A percentile compares a stretch with the other conserved stretches of the same genome.
These are phyloP conservation scores for Epichloe glyceriae DNA, from an alignment of 2,329 filamentous ascomycete species.

Conservation along the genomic window DNA sequence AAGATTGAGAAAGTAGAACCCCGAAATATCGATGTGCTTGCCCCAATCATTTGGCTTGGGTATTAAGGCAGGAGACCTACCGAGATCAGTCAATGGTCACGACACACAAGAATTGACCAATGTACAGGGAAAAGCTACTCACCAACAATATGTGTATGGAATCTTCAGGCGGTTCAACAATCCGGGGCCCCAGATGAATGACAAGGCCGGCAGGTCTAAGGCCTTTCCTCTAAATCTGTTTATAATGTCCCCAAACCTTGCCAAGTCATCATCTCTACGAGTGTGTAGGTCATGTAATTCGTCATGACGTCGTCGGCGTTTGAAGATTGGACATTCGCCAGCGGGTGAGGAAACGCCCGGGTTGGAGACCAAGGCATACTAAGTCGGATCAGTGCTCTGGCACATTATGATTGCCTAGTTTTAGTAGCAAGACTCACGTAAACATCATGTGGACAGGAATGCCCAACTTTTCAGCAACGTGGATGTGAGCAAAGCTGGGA, in stretches of 20 bases:
- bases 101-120: not conserved
- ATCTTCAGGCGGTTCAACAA: constrained; percentile 63
- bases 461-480: constrained; percentile 62
- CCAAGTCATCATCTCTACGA: constrained; percentile 89
- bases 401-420: not conserved
- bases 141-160: constrained; percentile 86
- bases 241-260: constrained; percentile 80
- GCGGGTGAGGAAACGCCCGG: constrained; percentile 70
- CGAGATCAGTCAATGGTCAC: not conserved
- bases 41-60: constrained; percentile 69
- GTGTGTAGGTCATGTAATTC: constrained; percentile 71
- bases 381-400: constrained; percentile 22
- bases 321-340: constrained; percentile 67
- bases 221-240: constrained; percentile 70
- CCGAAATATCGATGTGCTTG: constrained; percentile 56
- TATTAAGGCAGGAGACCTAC: constrained; percentile 57
- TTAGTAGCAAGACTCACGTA: constrained; percentile 44
- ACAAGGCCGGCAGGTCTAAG: constrained; percentile 64
- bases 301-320: constrained; percentile 66
- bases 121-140: constrained; percentile 4
- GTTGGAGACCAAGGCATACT: constrained; percentile 90
- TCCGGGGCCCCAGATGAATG: constrained; percentile 70
- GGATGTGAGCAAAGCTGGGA: constrained; percentile 63
- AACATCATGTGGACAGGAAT: constrained; percentile 80
- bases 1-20: constrained; percentile 63